phyloP scores from a whole-genome alignment of 1,139 yeast genomes.

The Diutina sp. region DNA sequence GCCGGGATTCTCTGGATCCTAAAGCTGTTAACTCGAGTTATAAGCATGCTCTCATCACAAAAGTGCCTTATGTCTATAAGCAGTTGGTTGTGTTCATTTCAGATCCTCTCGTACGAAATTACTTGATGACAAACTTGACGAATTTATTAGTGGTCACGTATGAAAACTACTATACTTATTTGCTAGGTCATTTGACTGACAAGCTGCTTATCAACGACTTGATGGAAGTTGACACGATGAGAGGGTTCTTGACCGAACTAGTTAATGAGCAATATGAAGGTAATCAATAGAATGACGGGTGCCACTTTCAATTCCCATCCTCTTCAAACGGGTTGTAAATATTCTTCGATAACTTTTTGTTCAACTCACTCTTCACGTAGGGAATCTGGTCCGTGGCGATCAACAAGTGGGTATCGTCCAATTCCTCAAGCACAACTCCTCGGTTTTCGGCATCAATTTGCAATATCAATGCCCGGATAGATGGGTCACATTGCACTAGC shows the following conservation, averaged over 20 bases:
- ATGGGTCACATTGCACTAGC: constrained; percentile 64
- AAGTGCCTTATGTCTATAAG: constrained; percentile 41
- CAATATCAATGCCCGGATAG: constrained; percentile 74
- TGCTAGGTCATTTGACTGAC: constrained; percentile 9
- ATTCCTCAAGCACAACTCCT: constrained; percentile 62
- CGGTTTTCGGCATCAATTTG: constrained; percentile 63
- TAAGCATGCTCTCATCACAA: constrained; percentile 34
- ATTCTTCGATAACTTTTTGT: constrained; percentile 63
- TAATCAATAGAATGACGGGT: neutral
- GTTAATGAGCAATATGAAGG: neutral
- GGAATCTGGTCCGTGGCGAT: constrained; percentile 69
- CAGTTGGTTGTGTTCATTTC: constrained; percentile 37
- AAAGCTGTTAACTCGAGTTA: constrained; percentile 13
- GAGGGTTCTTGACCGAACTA: neutral
- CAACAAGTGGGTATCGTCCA: constrained; percentile 82
- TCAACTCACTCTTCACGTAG: constrained; percentile 65
- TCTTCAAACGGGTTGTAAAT: constrained; percentile 78
- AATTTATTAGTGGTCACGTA: constrained; percentile 19
- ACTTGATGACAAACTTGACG: constrained; percentile 19
- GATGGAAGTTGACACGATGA: neutral
- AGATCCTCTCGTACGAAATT: constrained; percentile 19
- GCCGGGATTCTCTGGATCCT: constrained; percentile 12
- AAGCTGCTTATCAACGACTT: neutral
- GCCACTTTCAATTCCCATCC: neutral
- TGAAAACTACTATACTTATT: constrained; percentile 15